These are phyloP conservation scores for Diaporthe citrichinensis DNA, from an alignment of 2,329 filamentous ascomycete genomes.

Conservation along the genomic window DNA sequence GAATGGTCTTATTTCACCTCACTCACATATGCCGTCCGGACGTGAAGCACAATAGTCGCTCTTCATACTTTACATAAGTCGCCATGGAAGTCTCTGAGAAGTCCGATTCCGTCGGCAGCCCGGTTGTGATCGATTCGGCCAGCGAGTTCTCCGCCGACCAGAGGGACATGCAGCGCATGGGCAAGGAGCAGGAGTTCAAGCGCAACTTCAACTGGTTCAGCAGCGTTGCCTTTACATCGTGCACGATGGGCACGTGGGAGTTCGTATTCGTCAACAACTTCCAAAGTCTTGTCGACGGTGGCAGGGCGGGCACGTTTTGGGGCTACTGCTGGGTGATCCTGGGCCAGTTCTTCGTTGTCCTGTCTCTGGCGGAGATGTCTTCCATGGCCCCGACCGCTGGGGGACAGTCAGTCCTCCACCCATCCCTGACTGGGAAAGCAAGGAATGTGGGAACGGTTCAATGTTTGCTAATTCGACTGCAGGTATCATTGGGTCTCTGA, in stretches of 20 bases:
- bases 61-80: background rate
- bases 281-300: conserved; percentile 20
- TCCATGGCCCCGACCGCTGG: conserved; percentile 24
- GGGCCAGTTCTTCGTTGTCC: conserved; percentile 27
- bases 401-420: conserved; percentile 13
- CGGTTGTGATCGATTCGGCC: background rate
- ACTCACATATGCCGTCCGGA: background rate
- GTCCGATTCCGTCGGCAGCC: background rate
- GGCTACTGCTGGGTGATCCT: conserved; percentile 27
- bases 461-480: background rate
- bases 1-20: background rate
- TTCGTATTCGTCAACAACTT: conserved; percentile 21
- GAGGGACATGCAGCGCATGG: conserved; percentile 29
- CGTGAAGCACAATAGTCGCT: background rate
- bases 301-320: conserved; percentile 20
- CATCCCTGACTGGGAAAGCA: background rate
- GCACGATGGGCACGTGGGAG: conserved; percentile 26
- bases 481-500: conserved; percentile 71
- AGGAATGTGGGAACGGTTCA: background rate
- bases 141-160: conserved; percentile 11
- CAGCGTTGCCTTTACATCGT: conserved; percentile 8
- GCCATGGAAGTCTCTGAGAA: conserved; percentile 6
- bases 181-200: conserved; percentile 28
- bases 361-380: conserved; percentile 28
- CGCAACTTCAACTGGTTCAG: conserved; percentile 28